These are phyloP conservation scores for Kuraishia capsulata DNA, from an alignment of 805 yeast genomes.

Conservation along the genomic window DNA sequence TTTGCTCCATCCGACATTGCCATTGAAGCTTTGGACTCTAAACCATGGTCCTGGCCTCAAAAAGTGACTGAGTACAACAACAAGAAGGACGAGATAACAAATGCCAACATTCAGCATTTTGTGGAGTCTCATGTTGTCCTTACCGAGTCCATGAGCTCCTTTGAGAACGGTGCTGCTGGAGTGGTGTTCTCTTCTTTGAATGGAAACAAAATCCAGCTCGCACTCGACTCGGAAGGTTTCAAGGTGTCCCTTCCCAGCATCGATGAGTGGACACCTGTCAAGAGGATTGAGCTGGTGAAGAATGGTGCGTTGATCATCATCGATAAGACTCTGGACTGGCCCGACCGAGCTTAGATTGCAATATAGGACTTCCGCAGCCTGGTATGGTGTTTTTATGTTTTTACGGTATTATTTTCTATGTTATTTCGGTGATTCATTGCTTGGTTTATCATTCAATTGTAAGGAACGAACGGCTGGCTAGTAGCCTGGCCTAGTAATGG, in stretches of 20 bases:
- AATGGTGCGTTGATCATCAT: conserved; percentile 39
- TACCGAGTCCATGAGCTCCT: conserved; percentile 6
- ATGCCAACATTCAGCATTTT: conserved; percentile 46
- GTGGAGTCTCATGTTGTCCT: conserved; percentile 54
- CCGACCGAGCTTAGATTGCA: conserved; percentile 16
- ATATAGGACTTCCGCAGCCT: background rate
- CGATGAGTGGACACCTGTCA: conserved; percentile 26
- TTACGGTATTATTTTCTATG: too few relatives aligned
- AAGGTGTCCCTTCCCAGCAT: conserved; percentile 21
- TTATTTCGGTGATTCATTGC: too few relatives aligned
- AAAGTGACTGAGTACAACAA: conserved; percentile 28
- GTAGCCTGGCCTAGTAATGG: too few relatives aligned
- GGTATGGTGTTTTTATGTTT: background rate
- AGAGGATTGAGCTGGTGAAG: conserved; percentile 24
- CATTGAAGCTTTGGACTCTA: conserved; percentile 34
- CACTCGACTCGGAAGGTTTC: conserved; percentile 24
- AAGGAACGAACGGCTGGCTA: too few relatives aligned
- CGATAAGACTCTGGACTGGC: conserved; percentile 26
- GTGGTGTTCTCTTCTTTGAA: conserved; percentile 23
- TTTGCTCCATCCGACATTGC: conserved; percentile 70
- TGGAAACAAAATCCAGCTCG: conserved; percentile 26
- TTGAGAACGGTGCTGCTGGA: conserved; percentile 10
- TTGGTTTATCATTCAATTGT: too few relatives aligned
- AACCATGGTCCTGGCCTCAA: conserved; percentile 81
- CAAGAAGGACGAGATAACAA: conserved; percentile 37